Evolutionary conservation across 495 filamentous ascomycete species (phyloP), one percentile per base, ranked within the genome.

Genomic region (Penicillium dipodomyicola): DNA sequence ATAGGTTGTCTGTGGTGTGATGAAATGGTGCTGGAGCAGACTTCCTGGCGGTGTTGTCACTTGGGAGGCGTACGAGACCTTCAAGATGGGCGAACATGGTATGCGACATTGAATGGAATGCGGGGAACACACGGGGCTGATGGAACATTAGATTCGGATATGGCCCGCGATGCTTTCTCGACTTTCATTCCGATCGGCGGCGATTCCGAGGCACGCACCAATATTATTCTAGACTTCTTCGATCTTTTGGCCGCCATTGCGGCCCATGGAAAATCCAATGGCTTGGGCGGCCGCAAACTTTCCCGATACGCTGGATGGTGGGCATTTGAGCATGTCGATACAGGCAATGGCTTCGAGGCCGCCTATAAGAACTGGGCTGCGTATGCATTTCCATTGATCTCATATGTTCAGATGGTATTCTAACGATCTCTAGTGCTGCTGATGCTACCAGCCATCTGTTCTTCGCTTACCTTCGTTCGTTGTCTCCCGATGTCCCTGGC

Each of bases 11-110:
- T 91, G 90, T 61, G 92, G 92, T 65, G 91, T 97, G 30, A 76
- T 97, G 61, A 98, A 97, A 79, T 98, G 94, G 94, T 97, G 94
- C 71, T 98, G 94, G 94, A 92, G 90, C 72, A 83, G 94, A 79
- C 77, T 98, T 37, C 84, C 87, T 37, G 92, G 93, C 48, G 94
- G 94, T 63, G 85, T 98, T 12, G 92, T 98, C 46, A 90, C 90
- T 49, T 97, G 95, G 95, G 91, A 96, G 59, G 91, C 90, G 25
- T 98, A 98, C 65, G 92, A 97, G 60, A 77, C 96, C 15, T 98
- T 98, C 79, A 90, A 87, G 68, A 88, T 96, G 62, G 94, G 93
- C 63, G 94, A 97, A 76, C 83, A 88, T 80, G 91, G 92, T 96
- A 85, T 49, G 65, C 19, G 11, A 22, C 39, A 30, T 57, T 60